phyloP scores from a whole-genome alignment of 768 basidiomycete species.

The Tylopilus rubrobrunneus region DNA sequence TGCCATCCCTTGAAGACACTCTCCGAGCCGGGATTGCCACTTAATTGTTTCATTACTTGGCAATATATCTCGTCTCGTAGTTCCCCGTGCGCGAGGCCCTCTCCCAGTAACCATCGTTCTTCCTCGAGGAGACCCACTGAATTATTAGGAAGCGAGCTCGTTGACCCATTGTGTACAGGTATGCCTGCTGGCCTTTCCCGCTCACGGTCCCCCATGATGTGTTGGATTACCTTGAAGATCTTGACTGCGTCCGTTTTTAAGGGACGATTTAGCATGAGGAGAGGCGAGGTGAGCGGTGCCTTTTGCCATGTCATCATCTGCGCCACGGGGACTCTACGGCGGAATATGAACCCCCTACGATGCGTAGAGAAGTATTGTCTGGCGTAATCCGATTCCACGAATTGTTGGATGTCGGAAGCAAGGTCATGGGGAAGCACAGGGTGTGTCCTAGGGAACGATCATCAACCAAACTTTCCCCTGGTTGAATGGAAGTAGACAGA shows the following conservation, averaged over 20 bases:
- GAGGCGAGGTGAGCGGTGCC: constrained; percentile 64
- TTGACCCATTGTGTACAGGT: constrained; percentile 42
- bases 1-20: constrained; percentile 93
- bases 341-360: constrained; percentile 84
- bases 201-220: constrained; percentile 91
- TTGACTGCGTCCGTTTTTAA: constrained; percentile 77
- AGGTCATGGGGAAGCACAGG: constrained; percentile 78
- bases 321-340: constrained; percentile 73
- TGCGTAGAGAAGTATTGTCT: constrained; percentile 87
- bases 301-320: constrained; percentile 94
- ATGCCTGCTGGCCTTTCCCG: constrained; percentile 57
- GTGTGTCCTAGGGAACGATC: constrained; percentile 49
- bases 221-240: constrained; percentile 86
- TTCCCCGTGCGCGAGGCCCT: constrained; percentile 77
- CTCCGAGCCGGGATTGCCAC: constrained; percentile 77
- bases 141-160: constrained; percentile 41
- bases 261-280: constrained; percentile 64
- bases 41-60: constrained; percentile 89
- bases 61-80: constrained; percentile 92
- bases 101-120: constrained; percentile 79
- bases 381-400: constrained; percentile 83
- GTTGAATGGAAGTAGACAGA: constrained; percentile 32
- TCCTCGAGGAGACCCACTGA: constrained; percentile 63
- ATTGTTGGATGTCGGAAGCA: constrained; percentile 81
- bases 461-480: constrained; percentile 1